Conservation (phyloP, 2,329 filamentous ascomycete species). For the Raffaelea arxii region DNA sequence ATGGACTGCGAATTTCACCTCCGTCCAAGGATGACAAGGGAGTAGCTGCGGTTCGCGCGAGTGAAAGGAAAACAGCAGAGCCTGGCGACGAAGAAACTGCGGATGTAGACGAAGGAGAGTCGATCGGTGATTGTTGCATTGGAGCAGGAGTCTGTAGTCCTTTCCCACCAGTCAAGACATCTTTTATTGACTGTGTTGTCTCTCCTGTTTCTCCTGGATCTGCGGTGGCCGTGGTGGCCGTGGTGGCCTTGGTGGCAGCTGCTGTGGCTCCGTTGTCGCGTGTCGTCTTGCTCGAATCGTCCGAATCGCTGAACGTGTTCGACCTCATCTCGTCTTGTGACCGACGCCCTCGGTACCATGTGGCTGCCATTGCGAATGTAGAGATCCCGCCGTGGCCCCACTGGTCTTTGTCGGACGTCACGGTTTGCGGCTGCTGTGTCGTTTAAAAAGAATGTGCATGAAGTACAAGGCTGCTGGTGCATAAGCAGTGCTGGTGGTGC, state of each 20-base stretch:
- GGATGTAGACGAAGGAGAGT: conserved; percentile 4
- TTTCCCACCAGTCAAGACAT: too few relatives aligned
- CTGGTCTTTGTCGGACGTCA: background rate
- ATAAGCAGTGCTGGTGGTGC: too few relatives aligned
- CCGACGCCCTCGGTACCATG: too few relatives aligned
- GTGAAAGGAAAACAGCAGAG: conserved; percentile 3
- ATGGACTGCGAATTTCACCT: conserved; percentile 1
- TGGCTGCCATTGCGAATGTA: background rate
- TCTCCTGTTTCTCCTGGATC: too few relatives aligned
- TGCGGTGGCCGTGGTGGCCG: background rate
- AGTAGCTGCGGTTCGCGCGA: conserved; percentile 1
- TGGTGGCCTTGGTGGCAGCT: background rate
- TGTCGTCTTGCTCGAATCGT: background rate
- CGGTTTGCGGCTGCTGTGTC: background rate
- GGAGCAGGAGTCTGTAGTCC: too few relatives aligned
- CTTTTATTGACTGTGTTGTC: too few relatives aligned
- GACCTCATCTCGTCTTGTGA: too few relatives aligned
- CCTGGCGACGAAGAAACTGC: conserved; percentile 7
- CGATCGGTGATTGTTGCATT: conserved; percentile 1
- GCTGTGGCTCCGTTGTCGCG: background rate
- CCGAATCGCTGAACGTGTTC: background rate
- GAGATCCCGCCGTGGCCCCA: background rate
- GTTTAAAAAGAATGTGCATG: background rate
- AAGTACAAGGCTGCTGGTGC: background rate
- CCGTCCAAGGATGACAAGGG: conserved; percentile 10